Conservation (phyloP, 176 grass and related monocot species). For the Carex pumila region DNA sequence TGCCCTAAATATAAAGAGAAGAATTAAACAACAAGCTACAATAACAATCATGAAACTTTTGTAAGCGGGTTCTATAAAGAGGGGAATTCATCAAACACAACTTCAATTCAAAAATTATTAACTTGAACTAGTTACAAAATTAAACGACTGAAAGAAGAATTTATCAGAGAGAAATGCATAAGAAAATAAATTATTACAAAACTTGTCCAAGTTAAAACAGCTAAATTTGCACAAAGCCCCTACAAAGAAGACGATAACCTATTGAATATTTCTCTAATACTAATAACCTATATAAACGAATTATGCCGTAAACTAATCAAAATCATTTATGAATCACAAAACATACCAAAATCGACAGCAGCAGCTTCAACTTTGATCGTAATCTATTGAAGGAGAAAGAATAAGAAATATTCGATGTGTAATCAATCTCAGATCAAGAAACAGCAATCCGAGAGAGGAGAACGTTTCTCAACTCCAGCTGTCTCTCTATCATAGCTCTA, state of each 20-base stretch:
- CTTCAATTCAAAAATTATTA: background rate
- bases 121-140: background rate
- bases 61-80: background rate
- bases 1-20: background rate
- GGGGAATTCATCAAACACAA: background rate
- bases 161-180: background rate
- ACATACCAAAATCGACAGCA: slow-evolving; percentile 1
- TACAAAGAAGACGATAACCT: background rate
- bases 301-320: background rate
- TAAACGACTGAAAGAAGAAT: background rate
- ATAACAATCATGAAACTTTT: background rate
- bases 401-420: background rate
- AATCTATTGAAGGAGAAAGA: background rate
- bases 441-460: background rate
- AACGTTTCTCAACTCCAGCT: background rate
- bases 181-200: background rate
- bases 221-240: background rate
- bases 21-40: background rate
- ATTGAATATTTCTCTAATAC: background rate
- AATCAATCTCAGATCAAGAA: background rate
- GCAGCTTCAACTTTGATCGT: background rate
- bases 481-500: background rate
- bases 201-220: background rate
- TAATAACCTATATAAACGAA: background rate
- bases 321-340: background rate